Percentiles rank a stretch among this genome's conserved stretches.
Evolutionary conservation across 164 flowering plant genomes (phyloP).

Genomic region (Vitis rotundifolia): DNA sequence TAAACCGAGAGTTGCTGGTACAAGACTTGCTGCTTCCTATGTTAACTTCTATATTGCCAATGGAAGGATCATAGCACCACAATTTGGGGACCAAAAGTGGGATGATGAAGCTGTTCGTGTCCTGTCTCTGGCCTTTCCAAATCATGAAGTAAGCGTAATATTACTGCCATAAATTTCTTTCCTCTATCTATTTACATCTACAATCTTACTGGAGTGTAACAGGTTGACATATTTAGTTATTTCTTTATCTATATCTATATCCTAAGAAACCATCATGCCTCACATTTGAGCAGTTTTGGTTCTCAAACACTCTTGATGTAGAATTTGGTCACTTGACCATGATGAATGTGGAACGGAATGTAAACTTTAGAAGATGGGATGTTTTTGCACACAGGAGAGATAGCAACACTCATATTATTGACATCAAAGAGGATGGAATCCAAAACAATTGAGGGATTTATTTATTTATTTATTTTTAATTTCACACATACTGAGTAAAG

Average conservation of each 20-base stretch:
- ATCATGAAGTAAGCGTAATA: constrained; percentile 55
- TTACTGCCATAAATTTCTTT: neutral
- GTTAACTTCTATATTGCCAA: constrained; percentile 94
- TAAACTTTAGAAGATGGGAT: neutral
- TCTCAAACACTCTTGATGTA: neutral
- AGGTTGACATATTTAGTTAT: neutral
- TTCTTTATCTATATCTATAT: neutral
- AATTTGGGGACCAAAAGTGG: constrained; percentile 85
- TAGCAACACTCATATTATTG: too few relatives aligned
- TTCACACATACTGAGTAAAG: too few relatives aligned
- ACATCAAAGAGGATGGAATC: too few relatives aligned
- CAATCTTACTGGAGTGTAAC: too few relatives aligned
- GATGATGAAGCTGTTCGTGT: constrained; percentile 80
- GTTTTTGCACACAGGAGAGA: neutral
- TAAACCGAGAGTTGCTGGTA: constrained; percentile 65
- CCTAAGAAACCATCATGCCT: too few relatives aligned
- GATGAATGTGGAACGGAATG: neutral
- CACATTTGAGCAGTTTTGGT: neutral
- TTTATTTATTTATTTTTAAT: too few relatives aligned
- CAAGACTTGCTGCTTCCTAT: constrained; percentile 92
- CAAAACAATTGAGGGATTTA: too few relatives aligned
- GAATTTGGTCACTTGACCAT: neutral
- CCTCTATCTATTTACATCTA: neutral
- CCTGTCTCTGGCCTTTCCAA: constrained; percentile 68
- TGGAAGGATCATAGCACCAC: constrained; percentile 79